Base-by-base conservation (phyloP, 495 filamentous ascomycete species). In the Amniculicola lignicola region DNA sequence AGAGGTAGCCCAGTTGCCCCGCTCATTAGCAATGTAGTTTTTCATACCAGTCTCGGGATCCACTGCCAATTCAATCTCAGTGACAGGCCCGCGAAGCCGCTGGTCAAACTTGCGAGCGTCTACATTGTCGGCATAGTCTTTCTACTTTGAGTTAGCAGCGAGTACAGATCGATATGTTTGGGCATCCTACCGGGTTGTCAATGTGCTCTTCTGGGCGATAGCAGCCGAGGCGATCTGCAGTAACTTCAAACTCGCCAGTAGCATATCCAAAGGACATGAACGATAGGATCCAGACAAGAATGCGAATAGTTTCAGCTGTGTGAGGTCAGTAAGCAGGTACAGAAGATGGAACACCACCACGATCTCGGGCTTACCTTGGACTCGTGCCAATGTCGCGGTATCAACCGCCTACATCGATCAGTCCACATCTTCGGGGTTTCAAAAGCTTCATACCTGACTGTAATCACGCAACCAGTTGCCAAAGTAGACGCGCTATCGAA, bases 201-300 rank as follows among this genome's bases (percentile, higher is more conserved):
- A 98, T 96, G 68, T 96, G 91, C 67, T 98, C 93, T 65, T 98
- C 93, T 0, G 93, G 90, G 11, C 93, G 79, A 66, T 98, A 98
- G 53, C 90, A 86, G 6, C 93, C 93, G 6, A 98, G 78, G 7
- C 93, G 77, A 35, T 96, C 91, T 3, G 86, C 79, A 3, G 93
- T 98, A 40, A 98, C 93, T 67, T 98, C 93, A 66, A 96, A 98
- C 67, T 98, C 93, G 14, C 77, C 87, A 0, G 93, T 97, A n/a
- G 90, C 93, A 75, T 95, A 98, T 18, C 93, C 93, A 71, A 96
- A 93, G 45, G 82, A 85, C 74, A 96, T 82, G 71, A 96, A 95
- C 1, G 88, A 88, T 22, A 96, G 79, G 50, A 95, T 80, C 91
- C 91, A 96, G 51, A 85, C 89, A 16, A 98, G 69, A 46, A 97